Evolutionary conservation across 148 eudicot species (phyloP).

Genomic region (Fagopyrum homotropicum): DNA sequence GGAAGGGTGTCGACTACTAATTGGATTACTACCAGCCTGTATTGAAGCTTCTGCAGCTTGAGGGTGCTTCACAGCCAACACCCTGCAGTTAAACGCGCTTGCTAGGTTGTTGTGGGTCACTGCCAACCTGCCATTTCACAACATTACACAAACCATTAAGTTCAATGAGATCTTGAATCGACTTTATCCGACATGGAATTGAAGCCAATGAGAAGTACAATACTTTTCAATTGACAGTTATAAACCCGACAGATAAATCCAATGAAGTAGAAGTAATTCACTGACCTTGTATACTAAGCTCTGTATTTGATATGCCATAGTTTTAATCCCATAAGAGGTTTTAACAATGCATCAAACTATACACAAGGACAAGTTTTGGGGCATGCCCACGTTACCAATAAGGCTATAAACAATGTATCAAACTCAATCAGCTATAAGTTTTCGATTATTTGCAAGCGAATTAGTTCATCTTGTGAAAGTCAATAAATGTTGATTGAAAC

Average conservation of each 20-base stretch:
- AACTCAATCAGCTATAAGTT: neutral
- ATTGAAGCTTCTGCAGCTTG: constrained; percentile 13
- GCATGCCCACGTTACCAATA: constrained; percentile 1
- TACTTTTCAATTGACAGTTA: neutral
- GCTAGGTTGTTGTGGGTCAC: constrained; percentile 42
- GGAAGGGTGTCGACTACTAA: neutral
- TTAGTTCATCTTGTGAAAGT: neutral
- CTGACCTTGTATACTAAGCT: too few relatives aligned
- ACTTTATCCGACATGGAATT: neutral
- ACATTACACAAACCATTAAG: neutral
- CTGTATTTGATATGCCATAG: too few relatives aligned
- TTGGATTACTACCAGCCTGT: constrained; percentile 22
- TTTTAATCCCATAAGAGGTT: too few relatives aligned
- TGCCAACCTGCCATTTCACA: constrained; percentile 42
- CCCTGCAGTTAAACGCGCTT: constrained; percentile 69
- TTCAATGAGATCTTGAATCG: neutral
- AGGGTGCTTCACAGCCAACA: constrained; percentile 55
- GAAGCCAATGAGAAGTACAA: neutral
- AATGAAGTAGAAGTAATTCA: too few relatives aligned
- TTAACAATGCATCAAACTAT: too few relatives aligned
- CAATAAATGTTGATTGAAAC: neutral
- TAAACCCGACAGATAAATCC: too few relatives aligned
- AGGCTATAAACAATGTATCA: neutral
- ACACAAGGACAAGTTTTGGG: neutral
- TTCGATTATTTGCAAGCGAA: neutral